Percentiles rank a stretch among this genome's conserved stretches.
These are phyloP conservation scores for Hirsutella rhossiliensis DNA, from an alignment of 2,329 filamentous ascomycete genomes.

Conservation along the genomic window DNA sequence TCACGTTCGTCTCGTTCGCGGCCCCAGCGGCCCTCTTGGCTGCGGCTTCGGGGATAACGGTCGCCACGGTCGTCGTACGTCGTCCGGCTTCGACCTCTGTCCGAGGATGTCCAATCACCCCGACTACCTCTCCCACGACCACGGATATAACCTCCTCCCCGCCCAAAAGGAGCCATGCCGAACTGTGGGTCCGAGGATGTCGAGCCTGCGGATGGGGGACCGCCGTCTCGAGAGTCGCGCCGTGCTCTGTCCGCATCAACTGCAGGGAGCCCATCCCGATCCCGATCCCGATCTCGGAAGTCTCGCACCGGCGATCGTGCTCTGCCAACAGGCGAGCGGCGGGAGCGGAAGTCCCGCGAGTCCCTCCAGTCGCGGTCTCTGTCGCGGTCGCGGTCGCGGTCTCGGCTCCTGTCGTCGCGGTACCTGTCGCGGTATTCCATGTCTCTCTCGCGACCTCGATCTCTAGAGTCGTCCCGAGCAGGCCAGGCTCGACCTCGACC, in stretches of 20 bases:
- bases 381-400: conserved; percentile 41
- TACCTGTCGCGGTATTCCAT: conserved; percentile 3
- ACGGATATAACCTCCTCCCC: conserved; percentile 42
- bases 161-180: conserved; percentile 35
- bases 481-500: conserved; percentile 47
- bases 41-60: conserved; percentile 52
- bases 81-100: conserved; percentile 41
- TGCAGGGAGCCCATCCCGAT: conserved; percentile 46
- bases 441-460: conserved; percentile 27
- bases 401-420: conserved; percentile 4
- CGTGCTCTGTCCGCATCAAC: conserved; percentile 56
- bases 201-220: conserved; percentile 59
- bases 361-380: conserved; percentile 36
- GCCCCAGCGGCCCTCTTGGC: conserved; percentile 49
- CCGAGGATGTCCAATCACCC: conserved; percentile 26
- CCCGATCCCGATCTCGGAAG: conserved; percentile 46
- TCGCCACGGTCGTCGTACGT: conserved; percentile 49
- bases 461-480: conserved; percentile 47
- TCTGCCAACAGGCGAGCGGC: conserved; percentile 47
- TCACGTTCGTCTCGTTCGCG: conserved; percentile 46
- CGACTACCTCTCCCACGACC: conserved; percentile 38
- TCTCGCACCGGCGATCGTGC: conserved; percentile 57
- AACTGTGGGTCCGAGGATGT: conserved; percentile 57
- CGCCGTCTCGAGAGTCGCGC: conserved; percentile 56
- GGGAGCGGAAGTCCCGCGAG: conserved; percentile 23